phyloP scores from a whole-genome alignment of 78 protist genomes.

The Dictyostelium intermedium region DNA sequence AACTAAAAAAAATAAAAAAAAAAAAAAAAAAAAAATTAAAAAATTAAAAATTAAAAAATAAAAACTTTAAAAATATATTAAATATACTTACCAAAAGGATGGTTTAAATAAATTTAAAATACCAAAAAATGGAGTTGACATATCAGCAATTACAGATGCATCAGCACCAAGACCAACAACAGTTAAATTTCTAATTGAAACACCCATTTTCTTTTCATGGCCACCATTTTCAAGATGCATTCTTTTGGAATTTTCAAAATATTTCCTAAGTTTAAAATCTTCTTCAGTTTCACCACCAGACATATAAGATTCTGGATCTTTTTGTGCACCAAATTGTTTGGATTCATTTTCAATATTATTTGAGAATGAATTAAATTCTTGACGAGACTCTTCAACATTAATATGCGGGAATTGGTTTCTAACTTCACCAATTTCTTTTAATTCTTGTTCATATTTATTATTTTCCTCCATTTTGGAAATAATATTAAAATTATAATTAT shows the following conservation, averaged over 20 bases:
- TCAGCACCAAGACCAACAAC: conserved; percentile 80
- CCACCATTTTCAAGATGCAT: conserved; percentile 25
- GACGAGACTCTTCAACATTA: not conserved
- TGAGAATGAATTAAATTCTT: not conserved
- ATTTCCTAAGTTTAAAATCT: conserved; percentile 56
- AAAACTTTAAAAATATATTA: no score
- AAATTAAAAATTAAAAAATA: no score
- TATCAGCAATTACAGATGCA: conserved; percentile 63
- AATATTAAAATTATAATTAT: no score
- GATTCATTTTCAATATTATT: not conserved
- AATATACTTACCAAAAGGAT: not conserved
- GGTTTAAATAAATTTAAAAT: conserved; percentile 23
- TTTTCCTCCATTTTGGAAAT: not conserved
- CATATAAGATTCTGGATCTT: not conserved
- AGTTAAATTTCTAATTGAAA: conserved; percentile 50
- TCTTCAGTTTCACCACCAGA: conserved; percentile 34
- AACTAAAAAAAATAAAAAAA: no score
- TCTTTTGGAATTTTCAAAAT: conserved; percentile 70
- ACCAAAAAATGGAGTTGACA: conserved; percentile 51
- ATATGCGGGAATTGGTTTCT: not conserved
- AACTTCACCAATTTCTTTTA: not conserved
- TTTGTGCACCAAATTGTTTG: not conserved
- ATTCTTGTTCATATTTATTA: not conserved
- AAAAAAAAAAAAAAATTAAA: no score
- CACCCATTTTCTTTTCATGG: conserved; percentile 63